phyloP scores from a whole-genome alignment of 331 rosid genomes.

The Saraca asoca region DNA sequence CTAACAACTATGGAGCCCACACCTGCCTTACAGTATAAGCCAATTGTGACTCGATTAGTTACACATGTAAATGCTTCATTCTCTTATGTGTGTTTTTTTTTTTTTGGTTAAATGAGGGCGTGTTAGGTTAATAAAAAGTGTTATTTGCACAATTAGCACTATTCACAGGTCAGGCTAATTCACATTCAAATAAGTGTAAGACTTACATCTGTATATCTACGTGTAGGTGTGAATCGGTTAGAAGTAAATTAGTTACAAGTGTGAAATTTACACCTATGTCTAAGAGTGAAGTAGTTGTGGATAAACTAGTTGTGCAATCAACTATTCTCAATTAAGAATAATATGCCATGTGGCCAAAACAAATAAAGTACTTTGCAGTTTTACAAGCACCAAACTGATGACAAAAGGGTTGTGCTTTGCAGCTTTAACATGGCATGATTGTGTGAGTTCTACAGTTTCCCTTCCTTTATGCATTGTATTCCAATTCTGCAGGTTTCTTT shows the following conservation, averaged over 20 bases:
- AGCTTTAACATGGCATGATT: conserved; percentile 27
- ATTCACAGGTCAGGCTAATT: too few species aligned
- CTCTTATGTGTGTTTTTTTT: conserved; percentile 26
- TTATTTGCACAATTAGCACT: too few species aligned
- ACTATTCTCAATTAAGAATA: conserved; percentile 20
- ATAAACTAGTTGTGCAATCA: too few species aligned
- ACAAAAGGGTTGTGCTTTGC: conserved; percentile 2
- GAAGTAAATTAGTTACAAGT: too few species aligned
- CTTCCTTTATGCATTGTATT: conserved; percentile 2
- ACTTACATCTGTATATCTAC: too few species aligned
- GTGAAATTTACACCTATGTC: too few species aligned
- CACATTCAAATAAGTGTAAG: too few species aligned
- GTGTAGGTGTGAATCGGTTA: too few species aligned
- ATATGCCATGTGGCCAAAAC: conserved; percentile 28
- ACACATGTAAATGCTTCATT: conserved; percentile 19
- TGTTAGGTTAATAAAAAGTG: neutral
- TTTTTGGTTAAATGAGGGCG: conserved; percentile 20
- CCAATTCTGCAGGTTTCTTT: conserved; percentile 12
- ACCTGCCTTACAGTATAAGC: too few species aligned
- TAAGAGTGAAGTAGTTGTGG: too few species aligned
- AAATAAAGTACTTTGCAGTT: conserved; percentile 33
- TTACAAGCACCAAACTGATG: conserved; percentile 27
- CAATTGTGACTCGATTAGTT: too few species aligned
- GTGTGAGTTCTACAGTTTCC: neutral
- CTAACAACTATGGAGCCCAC: too few species aligned